These are phyloP conservation scores for Acanthamoeba healyi DNA, from an alignment of 208 protist genomes.

Conservation along the genomic window DNA sequence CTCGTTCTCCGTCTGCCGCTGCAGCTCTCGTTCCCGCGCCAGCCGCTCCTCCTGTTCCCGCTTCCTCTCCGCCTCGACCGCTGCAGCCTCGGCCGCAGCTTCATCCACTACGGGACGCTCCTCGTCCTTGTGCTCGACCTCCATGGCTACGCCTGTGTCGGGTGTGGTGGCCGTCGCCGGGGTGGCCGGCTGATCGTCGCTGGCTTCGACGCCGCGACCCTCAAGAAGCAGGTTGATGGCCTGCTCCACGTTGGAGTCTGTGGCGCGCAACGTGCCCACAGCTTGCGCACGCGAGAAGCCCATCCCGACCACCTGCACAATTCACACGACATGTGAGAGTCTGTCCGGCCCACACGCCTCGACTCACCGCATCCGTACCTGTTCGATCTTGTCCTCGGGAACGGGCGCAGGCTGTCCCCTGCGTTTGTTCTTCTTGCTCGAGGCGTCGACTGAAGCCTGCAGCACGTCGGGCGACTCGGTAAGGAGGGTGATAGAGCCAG, in stretches of 20 bases:
- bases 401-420: not conserved
- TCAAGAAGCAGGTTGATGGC: conserved; percentile 68
- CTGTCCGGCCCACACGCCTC: not conserved
- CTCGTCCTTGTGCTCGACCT: not conserved
- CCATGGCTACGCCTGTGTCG: not conserved
- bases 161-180: not conserved
- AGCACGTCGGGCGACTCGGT: conserved; percentile 54
- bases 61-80: not conserved
- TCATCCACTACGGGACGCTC: not conserved
- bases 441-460: not conserved
- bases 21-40: not conserved
- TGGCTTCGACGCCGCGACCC: conserved; percentile 32
- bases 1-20: conserved; percentile 44
- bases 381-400: conserved; percentile 28
- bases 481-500: conserved; percentile 40
- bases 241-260: not conserved
- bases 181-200: not conserved
- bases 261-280: conserved; percentile 5
- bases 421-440: not conserved
- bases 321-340: not conserved
- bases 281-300: conserved; percentile 39
- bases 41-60: conserved; percentile 25
- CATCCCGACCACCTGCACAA: not conserved
- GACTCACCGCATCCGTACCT: not conserved
- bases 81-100: not conserved